Conservation (phyloP, 176 grass and related monocot genomes). For the Calamus simplicifolius region DNA sequence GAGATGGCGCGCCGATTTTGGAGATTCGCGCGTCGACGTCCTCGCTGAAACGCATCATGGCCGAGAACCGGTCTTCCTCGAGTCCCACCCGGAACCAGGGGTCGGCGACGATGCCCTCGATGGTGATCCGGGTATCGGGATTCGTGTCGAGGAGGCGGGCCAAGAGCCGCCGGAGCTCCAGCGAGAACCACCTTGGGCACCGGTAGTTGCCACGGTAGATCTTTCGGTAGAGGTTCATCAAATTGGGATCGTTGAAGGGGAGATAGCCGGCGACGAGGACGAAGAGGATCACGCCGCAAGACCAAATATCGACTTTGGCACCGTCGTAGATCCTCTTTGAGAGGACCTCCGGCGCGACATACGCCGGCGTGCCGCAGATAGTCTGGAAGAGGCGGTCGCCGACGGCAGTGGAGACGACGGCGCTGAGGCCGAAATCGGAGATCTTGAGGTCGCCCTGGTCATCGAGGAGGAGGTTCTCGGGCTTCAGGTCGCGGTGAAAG, state of each 20-base stretch:
- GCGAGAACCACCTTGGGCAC: conserved; percentile 24
- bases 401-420: neutral
- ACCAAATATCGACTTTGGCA: conserved; percentile 35
- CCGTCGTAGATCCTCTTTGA: conserved; percentile 21
- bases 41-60: conserved; percentile 2
- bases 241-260: conserved; percentile 34
- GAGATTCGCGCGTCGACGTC: neutral
- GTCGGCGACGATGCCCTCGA: conserved; percentile 22
- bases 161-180: conserved; percentile 18
- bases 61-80: conserved; percentile 9
- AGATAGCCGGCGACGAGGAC: conserved; percentile 28
- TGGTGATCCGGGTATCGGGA: conserved; percentile 21
- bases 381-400: conserved; percentile 14
- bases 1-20: conserved; percentile 3
- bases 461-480: conserved; percentile 75
- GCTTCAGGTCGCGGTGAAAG: conserved; percentile 95
- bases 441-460: conserved; percentile 47
- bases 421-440: conserved; percentile 8
- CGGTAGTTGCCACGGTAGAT: conserved; percentile 25
- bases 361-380: conserved; percentile 31
- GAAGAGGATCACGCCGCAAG: conserved; percentile 43
- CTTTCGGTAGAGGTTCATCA: conserved; percentile 26
- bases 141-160: conserved; percentile 25
- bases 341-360: conserved; percentile 33
- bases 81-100: conserved; percentile 29